Base-by-base conservation (phyloP, 2,329 filamentous ascomycete species). In the Lasiodiplodia gonubiensis region DNA sequence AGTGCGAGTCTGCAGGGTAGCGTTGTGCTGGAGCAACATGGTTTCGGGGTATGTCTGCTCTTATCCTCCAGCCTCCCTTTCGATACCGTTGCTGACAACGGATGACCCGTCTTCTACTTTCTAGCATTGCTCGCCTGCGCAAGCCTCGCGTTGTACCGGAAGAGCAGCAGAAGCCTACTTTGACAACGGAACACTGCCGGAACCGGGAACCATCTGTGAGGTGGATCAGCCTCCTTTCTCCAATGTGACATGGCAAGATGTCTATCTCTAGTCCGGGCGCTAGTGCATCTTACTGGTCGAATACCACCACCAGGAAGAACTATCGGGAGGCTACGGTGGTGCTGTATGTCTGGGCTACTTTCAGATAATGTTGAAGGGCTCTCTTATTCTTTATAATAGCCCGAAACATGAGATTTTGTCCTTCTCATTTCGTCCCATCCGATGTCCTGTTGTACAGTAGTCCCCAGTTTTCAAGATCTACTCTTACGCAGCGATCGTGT, bases 11-110 rank as follows among this genome's bases (percentile, higher is more conserved):
- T 72, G 52, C 35, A 39, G 16, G 68, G 69, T 1, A 71, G 70
- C 42, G 52, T 70, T 2, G 12, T 72, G 21, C 25, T 72, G 14
- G 64, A 69, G 42, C 71, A 71, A 18, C 68, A 71, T 14, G 71
- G 70, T 8, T 69, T 69, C 39, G 70, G 70, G 23, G 65, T 67
- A 67, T 18, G 57, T 52, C 11, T 67, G 7, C 27, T 51, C 46
- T 33, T 46, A 3, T 12, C 16, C 37, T 30, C 16, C 25, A 23
- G 4, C 33, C 16, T 33, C 14, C 18, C 12, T n/a, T 33, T 33
- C 0, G n/a, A 46, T 54, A 30, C 14, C 11, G 5, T 11, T 42
- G 54, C 35, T 57, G n/a, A 57, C 54, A 12, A 33, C 16, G 5
- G 14, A 51, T 51, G 30, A 14, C 11, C 10, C 14, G 1, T 54